Percentiles rank a stretch among this genome's conserved stretches.
Evolutionary conservation across 164 flowering plant genomes (phyloP).

Genomic region (Berberis thunbergii): DNA sequence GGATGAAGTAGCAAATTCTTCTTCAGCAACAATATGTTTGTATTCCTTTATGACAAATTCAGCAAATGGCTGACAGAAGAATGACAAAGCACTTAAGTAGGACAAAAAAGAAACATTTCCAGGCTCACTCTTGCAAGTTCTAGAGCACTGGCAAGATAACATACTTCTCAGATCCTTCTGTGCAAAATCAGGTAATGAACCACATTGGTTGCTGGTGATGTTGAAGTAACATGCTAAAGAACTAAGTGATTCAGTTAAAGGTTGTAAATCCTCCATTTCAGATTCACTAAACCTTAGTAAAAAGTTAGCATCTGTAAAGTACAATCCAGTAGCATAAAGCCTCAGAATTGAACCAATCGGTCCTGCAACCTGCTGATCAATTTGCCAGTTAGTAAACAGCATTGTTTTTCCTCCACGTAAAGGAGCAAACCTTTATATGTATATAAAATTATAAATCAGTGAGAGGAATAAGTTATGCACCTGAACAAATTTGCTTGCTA

Average conservation of each 20-base stretch:
- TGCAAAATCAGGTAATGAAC: not conserved
- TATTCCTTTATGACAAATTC: constrained; percentile 37
- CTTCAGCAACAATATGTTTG: constrained; percentile 31
- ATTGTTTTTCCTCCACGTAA: not conserved
- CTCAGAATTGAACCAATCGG: constrained; percentile 35
- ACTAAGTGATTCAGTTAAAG: constrained; percentile 21
- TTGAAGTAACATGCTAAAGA: constrained; percentile 21
- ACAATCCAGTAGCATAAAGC: constrained; percentile 56
- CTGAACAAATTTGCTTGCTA: constrained; percentile 28
- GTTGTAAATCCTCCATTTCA: constrained; percentile 16
- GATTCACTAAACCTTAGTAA: constrained; percentile 13
- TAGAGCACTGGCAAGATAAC: not conserved
- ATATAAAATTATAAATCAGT: not conserved
- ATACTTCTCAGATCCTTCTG: too few species aligned
- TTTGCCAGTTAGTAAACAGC: not conserved
- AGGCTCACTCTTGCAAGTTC: constrained; percentile 12
- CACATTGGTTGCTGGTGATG: constrained; percentile 3
- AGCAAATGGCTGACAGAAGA: constrained; percentile 63
- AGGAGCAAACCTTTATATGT: not conserved
- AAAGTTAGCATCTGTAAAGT: constrained; percentile 13
- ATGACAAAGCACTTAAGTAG: constrained; percentile 49
- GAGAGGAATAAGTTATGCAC: constrained; percentile 19
- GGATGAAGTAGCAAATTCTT: constrained; percentile 16
- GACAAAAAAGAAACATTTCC: constrained; percentile 21
- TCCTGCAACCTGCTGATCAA: constrained; percentile 27